Conservation (phyloP, 2,329 filamentous ascomycete species). For the Chrysoporthe deuterocubensis region DNA sequence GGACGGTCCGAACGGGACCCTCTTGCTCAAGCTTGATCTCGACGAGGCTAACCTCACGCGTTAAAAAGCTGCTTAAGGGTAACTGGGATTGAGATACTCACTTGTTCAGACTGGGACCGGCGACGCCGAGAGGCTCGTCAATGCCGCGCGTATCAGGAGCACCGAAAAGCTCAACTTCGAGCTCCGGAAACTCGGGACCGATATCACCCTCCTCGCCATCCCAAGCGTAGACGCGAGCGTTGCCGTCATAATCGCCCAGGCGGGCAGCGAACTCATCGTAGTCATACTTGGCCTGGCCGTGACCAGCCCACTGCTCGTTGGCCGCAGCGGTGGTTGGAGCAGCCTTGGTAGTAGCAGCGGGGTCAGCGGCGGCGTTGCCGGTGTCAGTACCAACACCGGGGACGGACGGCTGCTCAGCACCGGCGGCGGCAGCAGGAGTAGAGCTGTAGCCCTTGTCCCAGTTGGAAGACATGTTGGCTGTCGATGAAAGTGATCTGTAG, state of each 20-base stretch:
- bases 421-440: slow-evolving; percentile 4
- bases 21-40: slow-evolving; percentile 62
- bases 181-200: slow-evolving; percentile 68
- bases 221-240: slow-evolving; percentile 79
- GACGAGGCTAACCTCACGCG: slow-evolving; percentile 48
- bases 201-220: slow-evolving; percentile 85
- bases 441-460: slow-evolving; percentile 22
- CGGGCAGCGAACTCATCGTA: slow-evolving; percentile 45
- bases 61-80: slow-evolving; percentile 21
- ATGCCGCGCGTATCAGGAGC: slow-evolving; percentile 53
- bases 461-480: slow-evolving; percentile 33
- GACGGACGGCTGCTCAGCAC: background rate
- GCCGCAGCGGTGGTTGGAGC: slow-evolving; percentile 14
- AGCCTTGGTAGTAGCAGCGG: slow-evolving; percentile 6
- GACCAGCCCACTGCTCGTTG: slow-evolving; percentile 48
- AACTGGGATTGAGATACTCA: slow-evolving; percentile 44
- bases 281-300: slow-evolving; percentile 48
- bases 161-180: slow-evolving; percentile 80
- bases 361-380: background rate
- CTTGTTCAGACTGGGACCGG: slow-evolving; percentile 58
- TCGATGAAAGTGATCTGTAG: background rate
- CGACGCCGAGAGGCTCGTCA: slow-evolving; percentile 50
- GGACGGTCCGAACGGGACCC: slow-evolving; percentile 54
- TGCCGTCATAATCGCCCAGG: slow-evolving; percentile 50
- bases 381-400: slow-evolving; percentile 23